Conservation (phyloP, 305 asterid species). For the Ruellia speciosa region DNA sequence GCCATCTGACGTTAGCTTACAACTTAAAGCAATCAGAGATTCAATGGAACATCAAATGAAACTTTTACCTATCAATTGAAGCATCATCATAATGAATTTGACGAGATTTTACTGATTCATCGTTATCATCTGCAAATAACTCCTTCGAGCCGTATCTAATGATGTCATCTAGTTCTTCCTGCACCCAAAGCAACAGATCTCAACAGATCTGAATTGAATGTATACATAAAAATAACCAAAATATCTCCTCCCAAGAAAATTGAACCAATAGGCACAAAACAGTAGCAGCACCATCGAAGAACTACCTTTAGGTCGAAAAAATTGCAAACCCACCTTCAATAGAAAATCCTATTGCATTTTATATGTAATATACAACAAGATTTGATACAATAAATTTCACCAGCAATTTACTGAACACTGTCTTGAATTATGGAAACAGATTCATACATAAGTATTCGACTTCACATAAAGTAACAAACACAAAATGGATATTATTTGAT, state of each 20-base stretch:
- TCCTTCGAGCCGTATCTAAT: constrained; percentile 95
- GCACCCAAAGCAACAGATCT: constrained; percentile 30
- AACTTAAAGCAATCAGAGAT: constrained; percentile 17
- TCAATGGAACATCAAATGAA: constrained; percentile 13
- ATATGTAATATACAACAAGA: background rate
- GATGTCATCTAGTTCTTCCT: constrained; percentile 97
- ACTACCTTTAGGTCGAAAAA: background rate
- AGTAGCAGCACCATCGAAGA: constrained; percentile 10
- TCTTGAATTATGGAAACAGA: no score
- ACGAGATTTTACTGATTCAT: constrained; percentile 83
- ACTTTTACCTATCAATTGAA: constrained; percentile 84
- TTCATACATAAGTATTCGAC: no score
- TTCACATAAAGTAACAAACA: no score
- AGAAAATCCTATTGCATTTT: background rate
- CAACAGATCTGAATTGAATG: constrained; percentile 8
- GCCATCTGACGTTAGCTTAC: constrained; percentile 20
- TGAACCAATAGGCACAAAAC: background rate
- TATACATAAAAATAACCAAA: background rate
- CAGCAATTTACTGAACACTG: no score
- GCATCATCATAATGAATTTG: constrained; percentile 96
- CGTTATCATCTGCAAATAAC: constrained; percentile 89
- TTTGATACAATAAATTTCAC: no score
- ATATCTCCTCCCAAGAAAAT: background rate
- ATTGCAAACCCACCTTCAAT: no score
- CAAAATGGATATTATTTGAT: no score